Base-by-base conservation (phyloP, 495 filamentous ascomycete species). In the Hypoxylon lienhwacheense region DNA sequence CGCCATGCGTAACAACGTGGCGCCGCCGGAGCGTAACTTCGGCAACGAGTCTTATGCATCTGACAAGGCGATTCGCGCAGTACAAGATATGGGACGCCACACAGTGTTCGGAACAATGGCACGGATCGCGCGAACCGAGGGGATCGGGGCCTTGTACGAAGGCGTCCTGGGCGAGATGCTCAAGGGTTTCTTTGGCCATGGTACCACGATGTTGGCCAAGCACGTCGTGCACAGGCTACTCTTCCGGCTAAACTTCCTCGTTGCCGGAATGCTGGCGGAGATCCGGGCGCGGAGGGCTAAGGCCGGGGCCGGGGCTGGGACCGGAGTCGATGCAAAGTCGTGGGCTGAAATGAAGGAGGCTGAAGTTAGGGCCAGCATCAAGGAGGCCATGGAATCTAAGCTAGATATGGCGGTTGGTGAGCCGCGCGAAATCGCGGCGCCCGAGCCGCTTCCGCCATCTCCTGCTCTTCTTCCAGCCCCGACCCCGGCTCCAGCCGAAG, bases 181-280 rank as follows among this genome's bases (percentile, higher is more conserved):
- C 4, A 93, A 89, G 64, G 88, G 87, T 0, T 95, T 96, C 66
- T 85, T 96, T 66, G 84, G 82, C 8, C 89, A 95, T 59, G 91
- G 90, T 1, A 81, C 89, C 19, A 90, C 90, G n/a, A 95, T 95
- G 89, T 69, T 95, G 39, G 80, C 88, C 20, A 96, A 96, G 69
- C 87, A 95, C 44, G 70, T 77, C 11, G 81, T 90, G n/a, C 90
- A 96, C 55, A 70, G 77, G n/a, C 58, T 83, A 12, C 81, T 96
- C 49, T 76, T 95, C 16, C 81, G 79, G 52, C 60, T 83, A 10
- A 95, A 92, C 66, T 86, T 73, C 35, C 66, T 72, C n/a, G 45
- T 73, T 10, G 28, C 76, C 25, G 56, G 68, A 1, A 39, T 73
- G 7, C 44, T 79, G 54, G 58, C 59, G 0, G 50, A 58, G 31